Evolutionary conservation across 169 alveolate genomes (phyloP).

Genomic region (Eimeria praecox): DNA sequence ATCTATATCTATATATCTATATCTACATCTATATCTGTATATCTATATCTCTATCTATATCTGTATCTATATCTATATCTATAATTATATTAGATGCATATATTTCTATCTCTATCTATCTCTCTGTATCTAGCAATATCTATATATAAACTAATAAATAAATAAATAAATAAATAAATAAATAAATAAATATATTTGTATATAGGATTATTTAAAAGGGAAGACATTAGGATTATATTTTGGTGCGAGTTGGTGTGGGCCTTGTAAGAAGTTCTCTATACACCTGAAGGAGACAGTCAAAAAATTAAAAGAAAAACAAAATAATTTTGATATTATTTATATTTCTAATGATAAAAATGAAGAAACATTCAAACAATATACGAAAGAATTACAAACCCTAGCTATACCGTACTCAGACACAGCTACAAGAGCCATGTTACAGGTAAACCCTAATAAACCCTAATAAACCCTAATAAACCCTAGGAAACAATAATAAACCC

Average conservation of each 20-base stretch:
- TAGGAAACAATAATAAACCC: too few relatives aligned
- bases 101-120: too few relatives aligned
- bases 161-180: not conserved
- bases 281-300: constrained; percentile 89
- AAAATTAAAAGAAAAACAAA: constrained; percentile 71
- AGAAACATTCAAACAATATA: constrained; percentile 86
- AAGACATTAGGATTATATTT: constrained; percentile 87
- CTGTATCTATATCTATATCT: too few relatives aligned
- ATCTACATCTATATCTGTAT: too few relatives aligned
- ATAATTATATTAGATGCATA: too few relatives aligned
- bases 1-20: too few relatives aligned
- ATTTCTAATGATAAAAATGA: constrained; percentile 87
- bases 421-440: too few relatives aligned
- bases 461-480: not conserved
- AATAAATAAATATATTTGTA: too few relatives aligned
- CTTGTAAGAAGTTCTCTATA: constrained; percentile 92
- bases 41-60: too few relatives aligned
- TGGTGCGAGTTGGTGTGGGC: constrained; percentile 92
- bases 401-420: too few relatives aligned
- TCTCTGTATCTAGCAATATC: too few relatives aligned
- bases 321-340: constrained; percentile 87
- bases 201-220: constrained; percentile 46
- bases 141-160: too few relatives aligned
- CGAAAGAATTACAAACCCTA: not conserved
- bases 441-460: not conserved